Base-by-base conservation (phyloP, 257 asterid genomes). In the Lycium barbarum region DNA sequence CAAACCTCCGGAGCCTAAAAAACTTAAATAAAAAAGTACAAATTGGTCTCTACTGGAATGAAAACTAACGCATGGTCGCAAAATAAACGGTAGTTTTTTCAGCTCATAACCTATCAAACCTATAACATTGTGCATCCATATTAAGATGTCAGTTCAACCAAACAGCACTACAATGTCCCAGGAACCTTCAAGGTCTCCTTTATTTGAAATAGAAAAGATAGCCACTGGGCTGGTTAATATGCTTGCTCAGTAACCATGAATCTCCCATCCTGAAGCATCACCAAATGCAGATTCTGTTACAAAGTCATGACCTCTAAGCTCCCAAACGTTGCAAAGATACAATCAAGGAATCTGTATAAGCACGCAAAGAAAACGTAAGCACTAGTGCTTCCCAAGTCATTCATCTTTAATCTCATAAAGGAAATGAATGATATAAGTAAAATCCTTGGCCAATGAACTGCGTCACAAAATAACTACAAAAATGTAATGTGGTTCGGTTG, bases 61-160 rank as follows among this genome's bases (percentile, higher is more conserved):
- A 9, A 53, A 76, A 51, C 13, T 51, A 74, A 49, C 38, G 20
- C 62, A 74, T 73, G 43, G 43, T 49, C 33, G 40, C 81, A 49
- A 74, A 73, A 49, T 49, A 74, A 49, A 74, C 81, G 20, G 11
- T 0, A 22, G 81, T 3, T 0, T 73, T 73, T 47, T 73, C 20
- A 47, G 43, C 81, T 73, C 43, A 73, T 38, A 49, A 22, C 22
- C 82, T 26, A 26, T 78, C 65, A 51, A 53, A 78, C 45, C 81
- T 74, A 74, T 49, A 78, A 78, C 65, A 53, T 51, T 9, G 65
- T 26, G 82, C 58, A 78, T 53, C 62, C 22, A 53, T 76, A 43
- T 53, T 78, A 53, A 78, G 82, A 78, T 7, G 47, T 53, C 82
- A 78, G 82, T 26, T 78, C 65, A 78, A 53, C 82, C 49, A 78